Evolutionary conservation across 73 alveolate genomes (phyloP).

Genomic region (Paramecium octaurelia): DNA sequence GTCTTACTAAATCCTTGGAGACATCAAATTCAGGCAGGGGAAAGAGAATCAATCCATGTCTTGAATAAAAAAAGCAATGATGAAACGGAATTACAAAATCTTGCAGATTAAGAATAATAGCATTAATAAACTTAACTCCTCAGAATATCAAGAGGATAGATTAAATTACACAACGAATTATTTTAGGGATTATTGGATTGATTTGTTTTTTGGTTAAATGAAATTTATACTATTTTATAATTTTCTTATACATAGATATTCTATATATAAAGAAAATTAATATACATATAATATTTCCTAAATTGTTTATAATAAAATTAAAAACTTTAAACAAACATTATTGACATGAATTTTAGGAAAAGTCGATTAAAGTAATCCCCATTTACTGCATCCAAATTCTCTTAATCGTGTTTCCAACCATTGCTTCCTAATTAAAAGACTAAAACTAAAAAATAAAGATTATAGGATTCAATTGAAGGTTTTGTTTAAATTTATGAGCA

Average conservation of each 20-base stretch:
- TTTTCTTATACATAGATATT: neutral
- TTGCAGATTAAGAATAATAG: neutral
- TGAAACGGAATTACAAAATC: neutral
- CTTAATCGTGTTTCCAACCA: neutral
- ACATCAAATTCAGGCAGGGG: neutral
- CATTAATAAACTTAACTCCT: neutral
- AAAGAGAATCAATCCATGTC: neutral
- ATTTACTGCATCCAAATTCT: neutral
- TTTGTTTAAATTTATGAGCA: neutral
- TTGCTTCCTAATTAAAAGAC: neutral
- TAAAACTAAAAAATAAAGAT: neutral
- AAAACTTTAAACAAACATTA: neutral
- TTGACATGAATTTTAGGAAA: neutral
- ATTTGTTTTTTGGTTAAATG: neutral
- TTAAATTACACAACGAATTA: neutral
- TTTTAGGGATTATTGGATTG: neutral
- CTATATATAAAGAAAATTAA: neutral
- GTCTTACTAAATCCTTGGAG: constrained; percentile 8
- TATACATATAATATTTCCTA: neutral
- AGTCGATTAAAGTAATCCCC: neutral
- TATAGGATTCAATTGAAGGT: neutral
- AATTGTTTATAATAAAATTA: neutral
- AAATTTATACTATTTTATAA: neutral
- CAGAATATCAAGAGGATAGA: neutral
- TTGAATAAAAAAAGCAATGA: neutral